phyloP scores from a whole-genome alignment of 2,329 filamentous ascomycete species.

The Phialophora macrospora region DNA sequence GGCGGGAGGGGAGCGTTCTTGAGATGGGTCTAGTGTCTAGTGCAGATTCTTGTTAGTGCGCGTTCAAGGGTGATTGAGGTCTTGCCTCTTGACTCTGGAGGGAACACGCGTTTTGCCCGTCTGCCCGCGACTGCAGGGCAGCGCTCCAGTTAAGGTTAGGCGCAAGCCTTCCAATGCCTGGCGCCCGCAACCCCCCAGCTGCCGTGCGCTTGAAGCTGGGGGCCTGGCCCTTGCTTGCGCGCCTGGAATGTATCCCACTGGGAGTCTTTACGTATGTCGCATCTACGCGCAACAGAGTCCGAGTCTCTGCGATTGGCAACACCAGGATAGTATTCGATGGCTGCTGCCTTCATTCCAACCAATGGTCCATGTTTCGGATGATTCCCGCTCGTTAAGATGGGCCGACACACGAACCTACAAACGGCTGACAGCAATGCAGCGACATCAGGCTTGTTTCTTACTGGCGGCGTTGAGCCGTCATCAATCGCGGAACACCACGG shows the following conservation, averaged over 20 bases:
- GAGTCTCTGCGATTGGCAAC: slow-evolving; percentile 4
- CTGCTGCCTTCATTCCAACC: slow-evolving; percentile 3
- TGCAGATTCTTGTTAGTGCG: slow-evolving; percentile 13
- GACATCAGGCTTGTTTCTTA: background rate
- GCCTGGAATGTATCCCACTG: slow-evolving; percentile 11
- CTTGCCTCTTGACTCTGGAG: background rate
- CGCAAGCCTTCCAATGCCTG: slow-evolving; percentile 6
- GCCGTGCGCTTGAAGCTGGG: slow-evolving; percentile 1
- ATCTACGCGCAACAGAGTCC: background rate
- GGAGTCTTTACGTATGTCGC: background rate
- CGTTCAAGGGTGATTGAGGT: slow-evolving; percentile 6
- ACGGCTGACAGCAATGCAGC: slow-evolving; percentile 11
- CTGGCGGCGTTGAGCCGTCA: slow-evolving; percentile 18
- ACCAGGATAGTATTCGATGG: background rate
- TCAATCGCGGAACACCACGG: slow-evolving; percentile 9
- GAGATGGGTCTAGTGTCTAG: slow-evolving; percentile 7
- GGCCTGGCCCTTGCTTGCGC: background rate
- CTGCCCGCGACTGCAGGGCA: background rate
- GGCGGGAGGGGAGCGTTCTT: background rate
- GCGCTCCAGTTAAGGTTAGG: slow-evolving; percentile 10
- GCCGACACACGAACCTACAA: background rate
- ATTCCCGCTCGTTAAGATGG: background rate
- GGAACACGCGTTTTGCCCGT: slow-evolving; percentile 15
- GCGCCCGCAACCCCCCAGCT: background rate
- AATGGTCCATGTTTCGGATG: background rate